A percentile compares a stretch with the other conserved stretches of the same genome.
Conservation (phyloP, 2,329 filamentous ascomycete genomes). For the Arachnomyces sp. region DNA sequence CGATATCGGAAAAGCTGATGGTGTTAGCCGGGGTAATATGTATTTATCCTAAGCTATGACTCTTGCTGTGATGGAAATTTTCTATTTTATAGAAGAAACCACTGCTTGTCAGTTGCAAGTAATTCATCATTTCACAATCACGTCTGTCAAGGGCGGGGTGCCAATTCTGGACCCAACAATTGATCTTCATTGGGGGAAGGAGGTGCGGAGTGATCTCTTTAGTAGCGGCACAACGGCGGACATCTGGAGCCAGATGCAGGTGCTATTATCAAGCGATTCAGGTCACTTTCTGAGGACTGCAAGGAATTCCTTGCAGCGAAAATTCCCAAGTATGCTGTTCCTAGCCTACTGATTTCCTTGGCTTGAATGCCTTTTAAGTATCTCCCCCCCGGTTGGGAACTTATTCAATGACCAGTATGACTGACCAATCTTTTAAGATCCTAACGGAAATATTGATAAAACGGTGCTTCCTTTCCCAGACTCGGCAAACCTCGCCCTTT, state of each 20-base stretch:
- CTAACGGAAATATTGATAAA: conserved; percentile 79
- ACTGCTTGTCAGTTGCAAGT: too few species aligned
- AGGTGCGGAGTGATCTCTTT: conserved; percentile 11
- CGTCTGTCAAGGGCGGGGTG: conserved; percentile 12
- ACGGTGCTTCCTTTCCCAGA: conserved; percentile 75
- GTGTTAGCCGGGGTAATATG: too few species aligned
- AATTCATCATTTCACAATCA: conserved; percentile 3
- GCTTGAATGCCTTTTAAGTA: conserved; percentile 59
- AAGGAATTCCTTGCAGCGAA: conserved; percentile 4
- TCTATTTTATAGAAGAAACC: too few species aligned
- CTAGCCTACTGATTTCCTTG: conserved; percentile 64
- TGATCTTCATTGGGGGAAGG: conserved; percentile 39
- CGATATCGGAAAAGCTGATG: too few species aligned
- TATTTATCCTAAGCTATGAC: too few species aligned
- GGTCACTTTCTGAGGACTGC: conserved; percentile 1
- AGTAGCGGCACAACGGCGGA: conserved; percentile 52
- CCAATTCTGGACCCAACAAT: conserved; percentile 33
- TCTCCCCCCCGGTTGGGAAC: background rate
- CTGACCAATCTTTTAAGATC: conserved; percentile 33
- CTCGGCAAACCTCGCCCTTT: conserved; percentile 55
- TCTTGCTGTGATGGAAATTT: too few species aligned
- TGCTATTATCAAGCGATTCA: too few species aligned
- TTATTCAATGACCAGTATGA: background rate
- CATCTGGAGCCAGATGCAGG: conserved; percentile 40
- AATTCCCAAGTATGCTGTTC: conserved; percentile 55